Conservation (phyloP, 73 alveolate species). For the Durusdinium trenchii region DNA sequence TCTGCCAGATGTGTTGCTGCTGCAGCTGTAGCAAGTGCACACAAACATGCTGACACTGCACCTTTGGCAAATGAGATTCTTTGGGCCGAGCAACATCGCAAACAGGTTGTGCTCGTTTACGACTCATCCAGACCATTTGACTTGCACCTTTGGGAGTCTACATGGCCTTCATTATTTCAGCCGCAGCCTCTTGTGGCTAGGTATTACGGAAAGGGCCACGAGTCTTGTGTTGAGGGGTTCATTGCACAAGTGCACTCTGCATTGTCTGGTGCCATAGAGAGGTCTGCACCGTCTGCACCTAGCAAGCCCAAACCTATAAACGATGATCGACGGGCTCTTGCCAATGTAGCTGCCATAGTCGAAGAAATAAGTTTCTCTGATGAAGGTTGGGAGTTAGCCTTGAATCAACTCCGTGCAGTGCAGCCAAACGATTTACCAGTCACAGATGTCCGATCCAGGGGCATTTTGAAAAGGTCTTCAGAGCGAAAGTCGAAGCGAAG, state of each 20-base stretch:
- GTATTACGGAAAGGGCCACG: constrained; percentile 49
- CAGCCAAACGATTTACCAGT: constrained; percentile 22
- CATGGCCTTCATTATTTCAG: constrained; percentile 9
- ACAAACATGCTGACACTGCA: not conserved
- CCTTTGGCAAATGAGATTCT: constrained; percentile 39
- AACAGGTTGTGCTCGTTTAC: constrained; percentile 14
- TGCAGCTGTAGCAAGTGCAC: constrained; percentile 8
- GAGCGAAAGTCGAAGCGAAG: not conserved
- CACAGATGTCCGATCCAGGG: not conserved
- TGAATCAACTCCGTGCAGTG: constrained; percentile 13
- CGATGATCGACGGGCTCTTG: not conserved
- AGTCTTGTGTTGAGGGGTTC: constrained; percentile 22
- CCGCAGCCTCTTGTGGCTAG: constrained; percentile 3
- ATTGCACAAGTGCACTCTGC: not conserved
- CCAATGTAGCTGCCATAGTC: not conserved
- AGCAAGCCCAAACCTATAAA: not conserved
- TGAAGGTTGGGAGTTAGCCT: not conserved
- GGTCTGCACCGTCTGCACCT: not conserved
- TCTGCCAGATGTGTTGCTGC: constrained; percentile 29
- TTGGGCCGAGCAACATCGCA: constrained; percentile 51
- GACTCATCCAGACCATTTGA: constrained; percentile 32
- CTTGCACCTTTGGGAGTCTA: constrained; percentile 14
- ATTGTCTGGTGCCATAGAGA: not conserved
- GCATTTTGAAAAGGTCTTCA: not conserved
- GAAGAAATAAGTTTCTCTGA: not conserved